Percentiles rank a stretch among this genome's conserved stretches.
Conservation (phyloP, 352 stramenopile genomes). For the Aphanomyces astaci region DNA sequence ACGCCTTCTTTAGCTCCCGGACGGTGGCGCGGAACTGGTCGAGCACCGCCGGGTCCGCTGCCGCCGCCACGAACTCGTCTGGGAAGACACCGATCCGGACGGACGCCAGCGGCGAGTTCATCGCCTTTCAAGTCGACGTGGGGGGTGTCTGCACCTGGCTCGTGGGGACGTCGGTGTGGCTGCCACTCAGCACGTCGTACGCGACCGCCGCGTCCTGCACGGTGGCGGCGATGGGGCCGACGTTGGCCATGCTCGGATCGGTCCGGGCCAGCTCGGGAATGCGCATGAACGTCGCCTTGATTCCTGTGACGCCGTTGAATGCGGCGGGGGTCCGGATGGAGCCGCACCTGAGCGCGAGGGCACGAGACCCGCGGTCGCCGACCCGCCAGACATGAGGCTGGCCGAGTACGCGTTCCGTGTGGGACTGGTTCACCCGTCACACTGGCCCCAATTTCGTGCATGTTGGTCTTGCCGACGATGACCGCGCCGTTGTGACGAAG, state of each 20-base stretch:
- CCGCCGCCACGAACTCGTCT: no score
- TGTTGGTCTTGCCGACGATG: slow-evolving; percentile 84
- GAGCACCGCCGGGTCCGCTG: no score
- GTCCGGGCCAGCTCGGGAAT: slow-evolving; percentile 42
- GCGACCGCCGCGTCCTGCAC: slow-evolving; percentile 73
- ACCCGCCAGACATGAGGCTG: slow-evolving; percentile 81
- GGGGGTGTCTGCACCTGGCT: slow-evolving; percentile 41
- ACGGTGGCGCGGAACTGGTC: no score
- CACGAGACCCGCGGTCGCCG: slow-evolving; percentile 81
- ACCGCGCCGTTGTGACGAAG: slow-evolving; percentile 70
- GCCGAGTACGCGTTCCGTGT: slow-evolving; percentile 82
- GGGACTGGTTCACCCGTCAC: slow-evolving; percentile 55
- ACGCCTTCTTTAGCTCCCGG: no score
- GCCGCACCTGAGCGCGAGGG: slow-evolving; percentile 78
- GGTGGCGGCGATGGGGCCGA: slow-evolving; percentile 69
- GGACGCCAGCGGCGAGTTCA: slow-evolving; percentile 41
- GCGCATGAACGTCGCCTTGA: slow-evolving; percentile 81
- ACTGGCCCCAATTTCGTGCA: slow-evolving; percentile 77
- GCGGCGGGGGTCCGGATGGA: slow-evolving; percentile 84
- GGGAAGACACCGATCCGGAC: slow-evolving; percentile 75
- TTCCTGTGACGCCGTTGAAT: slow-evolving; percentile 79
- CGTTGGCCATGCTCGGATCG: slow-evolving; percentile 57
- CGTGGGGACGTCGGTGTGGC: slow-evolving; percentile 37
- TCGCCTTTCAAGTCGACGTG: slow-evolving; percentile 48
- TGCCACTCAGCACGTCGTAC: slow-evolving; percentile 76